Evolutionary conservation across 148 eudicot genomes (phyloP).

Genomic region (Rhododendron simsii): DNA sequence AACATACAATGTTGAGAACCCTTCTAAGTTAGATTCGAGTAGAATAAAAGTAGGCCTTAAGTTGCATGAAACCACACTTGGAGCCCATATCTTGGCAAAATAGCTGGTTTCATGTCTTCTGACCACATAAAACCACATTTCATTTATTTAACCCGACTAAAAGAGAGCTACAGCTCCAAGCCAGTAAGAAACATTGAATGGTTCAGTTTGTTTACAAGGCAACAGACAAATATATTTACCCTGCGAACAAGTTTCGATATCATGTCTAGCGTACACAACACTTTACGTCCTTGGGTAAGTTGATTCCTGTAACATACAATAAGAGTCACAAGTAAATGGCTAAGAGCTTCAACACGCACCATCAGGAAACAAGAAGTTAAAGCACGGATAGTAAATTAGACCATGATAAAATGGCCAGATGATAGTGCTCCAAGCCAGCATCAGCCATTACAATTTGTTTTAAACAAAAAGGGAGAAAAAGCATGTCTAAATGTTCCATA

Average conservation of each 20-base stretch:
- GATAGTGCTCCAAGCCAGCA: background rate
- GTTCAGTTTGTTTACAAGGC: background rate
- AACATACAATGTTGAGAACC: background rate
- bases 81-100: background rate
- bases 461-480: too few relatives aligned
- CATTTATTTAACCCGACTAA: background rate
- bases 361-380: background rate
- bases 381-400: background rate
- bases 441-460: background rate
- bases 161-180: background rate
- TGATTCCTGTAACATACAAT: constrained; percentile 53
- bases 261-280: constrained; percentile 66
- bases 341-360: background rate
- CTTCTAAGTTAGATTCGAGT: background rate
- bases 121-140: background rate
- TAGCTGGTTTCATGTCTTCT: background rate
- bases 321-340: constrained; percentile 11
- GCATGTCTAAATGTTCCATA: background rate
- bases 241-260: constrained; percentile 78
- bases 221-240: constrained; percentile 40
- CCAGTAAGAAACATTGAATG: background rate
- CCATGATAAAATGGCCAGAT: background rate
- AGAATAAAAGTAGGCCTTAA: background rate
- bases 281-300: constrained; percentile 91
- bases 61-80: background rate